These are phyloP conservation scores for Chionographis japonica DNA, from an alignment of 106 monocot genomes.

Conservation along the genomic window DNA sequence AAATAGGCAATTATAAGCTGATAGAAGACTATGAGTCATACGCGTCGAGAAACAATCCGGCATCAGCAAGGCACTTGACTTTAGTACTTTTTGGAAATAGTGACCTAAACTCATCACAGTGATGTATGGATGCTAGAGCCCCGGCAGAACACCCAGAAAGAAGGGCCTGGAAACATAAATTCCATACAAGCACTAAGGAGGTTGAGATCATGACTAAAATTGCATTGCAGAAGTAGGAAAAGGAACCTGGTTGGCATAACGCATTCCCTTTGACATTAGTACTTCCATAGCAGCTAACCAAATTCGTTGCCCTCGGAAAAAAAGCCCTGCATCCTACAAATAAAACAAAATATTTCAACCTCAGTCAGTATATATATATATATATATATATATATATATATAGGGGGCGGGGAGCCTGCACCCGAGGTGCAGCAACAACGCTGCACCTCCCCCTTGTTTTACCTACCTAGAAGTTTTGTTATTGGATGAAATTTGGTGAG, in stretches of 20 bases:
- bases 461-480: no score
- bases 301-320: slow-evolving; percentile 48
- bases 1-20: no score
- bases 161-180: slow-evolving; percentile 47
- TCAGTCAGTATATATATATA: no score
- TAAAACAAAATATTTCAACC: neutral
- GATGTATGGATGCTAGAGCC: slow-evolving; percentile 67
- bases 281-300: slow-evolving; percentile 41
- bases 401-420: no score
- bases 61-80: slow-evolving; percentile 90
- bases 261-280: slow-evolving; percentile 41
- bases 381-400: no score
- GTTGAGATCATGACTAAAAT: no score
- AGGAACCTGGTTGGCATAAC: slow-evolving; percentile 33
- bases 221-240: neutral
- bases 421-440: no score
- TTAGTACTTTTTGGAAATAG: slow-evolving; percentile 47
- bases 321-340: slow-evolving; percentile 25
- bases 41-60: slow-evolving; percentile 88
- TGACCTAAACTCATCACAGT: slow-evolving; percentile 72
- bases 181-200: neutral
- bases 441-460: no score
- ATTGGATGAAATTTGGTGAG: no score
- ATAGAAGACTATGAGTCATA: slow-evolving; percentile 21
- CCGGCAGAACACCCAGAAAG: slow-evolving; percentile 95